These are phyloP conservation scores for Ehretia macrophylla DNA, from an alignment of 257 asterid species.

Conservation along the genomic window DNA sequence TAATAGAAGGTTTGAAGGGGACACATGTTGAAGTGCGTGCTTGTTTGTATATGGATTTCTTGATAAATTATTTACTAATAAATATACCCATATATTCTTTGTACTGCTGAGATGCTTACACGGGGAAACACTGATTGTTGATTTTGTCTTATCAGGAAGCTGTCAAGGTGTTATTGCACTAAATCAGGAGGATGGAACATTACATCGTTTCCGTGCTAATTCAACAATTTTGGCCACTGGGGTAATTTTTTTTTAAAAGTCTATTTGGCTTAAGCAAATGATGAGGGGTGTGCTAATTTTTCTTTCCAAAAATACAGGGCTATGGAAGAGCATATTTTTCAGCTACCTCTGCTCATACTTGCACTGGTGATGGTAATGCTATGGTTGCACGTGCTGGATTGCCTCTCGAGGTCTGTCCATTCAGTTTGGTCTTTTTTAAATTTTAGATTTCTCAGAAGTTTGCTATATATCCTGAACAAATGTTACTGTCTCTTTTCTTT, in stretches of 20 bases:
- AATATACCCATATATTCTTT: background rate
- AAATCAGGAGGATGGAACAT: conserved; percentile 96
- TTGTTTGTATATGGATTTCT: too few species aligned
- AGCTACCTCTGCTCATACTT: conserved; percentile 99
- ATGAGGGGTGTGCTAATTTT: background rate
- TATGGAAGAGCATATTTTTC: conserved; percentile 95
- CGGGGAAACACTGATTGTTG: background rate
- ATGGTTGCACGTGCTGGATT: conserved; percentile 99
- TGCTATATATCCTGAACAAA: background rate
- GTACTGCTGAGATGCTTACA: background rate
- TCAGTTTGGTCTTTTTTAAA: background rate
- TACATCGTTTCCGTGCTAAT: conserved; percentile 82
- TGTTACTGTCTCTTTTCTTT: background rate
- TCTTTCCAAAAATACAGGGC: conserved; percentile 42
- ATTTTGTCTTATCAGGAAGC: conserved; percentile 31
- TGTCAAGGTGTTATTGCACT: conserved; percentile 86
- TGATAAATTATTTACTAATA: background rate
- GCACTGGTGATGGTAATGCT: conserved; percentile 99
- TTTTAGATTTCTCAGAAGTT: background rate
- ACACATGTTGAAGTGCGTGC: too few species aligned
- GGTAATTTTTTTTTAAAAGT: conserved; percentile 33
- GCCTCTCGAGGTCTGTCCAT: conserved; percentile 73
- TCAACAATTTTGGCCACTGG: conserved; percentile 97
- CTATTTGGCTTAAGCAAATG: background rate
- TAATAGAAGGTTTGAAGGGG: too few species aligned